These are phyloP conservation scores for Evernia prunastri DNA, from an alignment of 495 filamentous ascomycete genomes.

Conservation along the genomic window DNA sequence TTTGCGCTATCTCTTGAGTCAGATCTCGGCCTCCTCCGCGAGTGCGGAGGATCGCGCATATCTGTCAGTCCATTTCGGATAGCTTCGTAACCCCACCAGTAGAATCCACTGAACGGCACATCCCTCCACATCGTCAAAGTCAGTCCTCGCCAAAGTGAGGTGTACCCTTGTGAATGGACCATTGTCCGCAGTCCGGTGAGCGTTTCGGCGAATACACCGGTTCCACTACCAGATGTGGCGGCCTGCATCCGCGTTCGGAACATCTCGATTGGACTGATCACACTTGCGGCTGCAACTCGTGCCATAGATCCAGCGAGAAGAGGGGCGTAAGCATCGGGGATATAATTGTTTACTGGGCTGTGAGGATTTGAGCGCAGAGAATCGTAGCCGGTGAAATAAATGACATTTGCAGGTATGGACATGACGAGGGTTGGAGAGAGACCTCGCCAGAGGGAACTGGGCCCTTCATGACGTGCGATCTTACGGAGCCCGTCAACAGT, in stretches of 20 bases:
- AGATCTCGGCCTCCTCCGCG: conserved; percentile 35
- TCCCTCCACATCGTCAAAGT: conserved; percentile 93
- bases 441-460: conserved; percentile 84
- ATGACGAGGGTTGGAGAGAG: conserved; percentile 88
- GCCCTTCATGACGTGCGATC: conserved; percentile 91
- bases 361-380: conserved; percentile 67
- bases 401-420: conserved; percentile 92
- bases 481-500: conserved; percentile 90
- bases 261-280: conserved; percentile 88
- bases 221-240: conserved; percentile 44
- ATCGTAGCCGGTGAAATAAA: conserved; percentile 99
- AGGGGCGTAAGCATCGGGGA: conserved; percentile 64
- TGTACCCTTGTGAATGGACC: conserved; percentile 68
- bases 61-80: conserved; percentile 61
- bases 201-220: conserved; percentile 65
- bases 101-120: conserved; percentile 92
- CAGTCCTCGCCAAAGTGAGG: conserved; percentile 86
- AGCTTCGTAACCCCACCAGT: conserved; percentile 96
- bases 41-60: conserved; percentile 37
- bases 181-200: conserved; percentile 68
- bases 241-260: conserved; percentile 92
- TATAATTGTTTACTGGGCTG: conserved; percentile 57
- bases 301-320: conserved; percentile 73
- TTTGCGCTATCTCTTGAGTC: conserved; percentile 48
- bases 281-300: conserved; percentile 70